Evolutionary conservation across 805 yeast genomes (phyloP).

Genomic region (Metschnikowia hibisci): DNA sequence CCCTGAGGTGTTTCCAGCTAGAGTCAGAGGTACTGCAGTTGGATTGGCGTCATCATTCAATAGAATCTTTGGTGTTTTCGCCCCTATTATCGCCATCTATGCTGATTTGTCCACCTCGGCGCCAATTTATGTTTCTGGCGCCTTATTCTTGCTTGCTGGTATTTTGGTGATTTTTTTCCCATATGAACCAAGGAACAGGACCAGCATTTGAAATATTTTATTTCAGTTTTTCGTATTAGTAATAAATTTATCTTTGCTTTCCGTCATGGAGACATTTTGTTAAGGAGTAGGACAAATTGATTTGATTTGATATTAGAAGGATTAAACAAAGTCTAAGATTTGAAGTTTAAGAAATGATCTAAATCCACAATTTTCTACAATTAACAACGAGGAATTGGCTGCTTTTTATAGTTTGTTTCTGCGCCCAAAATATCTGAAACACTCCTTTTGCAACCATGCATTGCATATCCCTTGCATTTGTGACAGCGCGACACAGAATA

Average conservation of each 20-base stretch:
- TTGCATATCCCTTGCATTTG: conserved; percentile 1
- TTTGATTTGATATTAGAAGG: too few species aligned
- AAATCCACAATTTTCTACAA: too few species aligned
- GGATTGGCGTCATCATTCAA: conserved; percentile 55
- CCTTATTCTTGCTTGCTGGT: conserved; percentile 46
- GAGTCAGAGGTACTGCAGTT: conserved; percentile 52
- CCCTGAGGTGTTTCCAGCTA: conserved; percentile 57
- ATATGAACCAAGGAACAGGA: conserved; percentile 40
- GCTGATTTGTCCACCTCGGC: conserved; percentile 53
- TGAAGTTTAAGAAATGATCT: too few species aligned
- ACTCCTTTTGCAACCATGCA: neutral
- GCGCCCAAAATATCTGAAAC: too few species aligned
- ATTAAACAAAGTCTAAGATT: too few species aligned
- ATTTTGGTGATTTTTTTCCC: conserved; percentile 39
- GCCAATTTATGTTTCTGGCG: conserved; percentile 61
- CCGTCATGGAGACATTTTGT: too few species aligned
- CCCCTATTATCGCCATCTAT: conserved; percentile 54
- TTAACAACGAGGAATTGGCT: too few species aligned
- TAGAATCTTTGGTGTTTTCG: conserved; percentile 52
- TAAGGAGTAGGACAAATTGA: too few species aligned
- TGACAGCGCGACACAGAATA: neutral
- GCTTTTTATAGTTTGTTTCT: too few species aligned
- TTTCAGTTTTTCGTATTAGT: neutral
- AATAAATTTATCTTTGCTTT: neutral
- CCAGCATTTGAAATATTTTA: conserved; percentile 15